A percentile compares a stretch with the other conserved stretches of the same genome.
These are phyloP conservation scores for Kwoniella dendrophila DNA, from an alignment of 768 basidiomycete species.

Conservation along the genomic window DNA sequence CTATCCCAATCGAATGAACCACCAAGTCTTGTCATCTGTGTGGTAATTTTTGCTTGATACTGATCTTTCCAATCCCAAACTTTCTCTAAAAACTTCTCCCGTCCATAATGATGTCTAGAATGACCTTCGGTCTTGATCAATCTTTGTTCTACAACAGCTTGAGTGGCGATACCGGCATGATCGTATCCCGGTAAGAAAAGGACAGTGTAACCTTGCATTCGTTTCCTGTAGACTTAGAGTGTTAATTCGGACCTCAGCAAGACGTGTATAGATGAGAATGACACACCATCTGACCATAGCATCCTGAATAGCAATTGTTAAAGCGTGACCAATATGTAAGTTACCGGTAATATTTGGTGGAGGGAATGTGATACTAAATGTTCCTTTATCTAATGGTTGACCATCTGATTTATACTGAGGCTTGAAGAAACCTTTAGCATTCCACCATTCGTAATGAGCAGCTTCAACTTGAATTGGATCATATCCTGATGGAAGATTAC, in stretches of 20 bases:
- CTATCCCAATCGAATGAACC: conserved; percentile 94
- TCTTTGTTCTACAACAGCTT: conserved; percentile 94
- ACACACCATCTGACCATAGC: conserved; percentile 80
- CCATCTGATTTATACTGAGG: conserved; percentile 64
- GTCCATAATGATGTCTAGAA: conserved; percentile 90
- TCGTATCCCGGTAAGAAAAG: conserved; percentile 94
- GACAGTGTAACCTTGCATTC: conserved; percentile 90
- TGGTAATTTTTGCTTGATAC: conserved; percentile 92
- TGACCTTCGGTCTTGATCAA: conserved; percentile 78
- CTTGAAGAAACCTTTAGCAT: conserved; percentile 82
- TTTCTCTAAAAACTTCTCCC: conserved; percentile 83
- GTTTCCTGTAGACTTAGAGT: conserved; percentile 66
- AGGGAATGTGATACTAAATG: conserved; percentile 84
- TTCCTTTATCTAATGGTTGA: conserved; percentile 65
- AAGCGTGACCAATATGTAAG: conserved; percentile 91
- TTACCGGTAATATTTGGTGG: conserved; percentile 97
- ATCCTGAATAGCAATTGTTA: conserved; percentile 91
- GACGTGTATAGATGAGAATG: background rate
- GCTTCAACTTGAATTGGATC: conserved; percentile 93
- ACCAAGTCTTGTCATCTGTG: conserved; percentile 82
- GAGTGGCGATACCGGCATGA: conserved; percentile 97
- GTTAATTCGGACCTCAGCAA: background rate
- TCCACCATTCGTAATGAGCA: conserved; percentile 99
- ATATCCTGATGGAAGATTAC: conserved; percentile 88
- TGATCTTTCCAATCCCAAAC: conserved; percentile 98